Evolutionary conservation across 192 early-diverging fungal species (phyloP).

Genomic region (Umbelopsis vinacea): DNA sequence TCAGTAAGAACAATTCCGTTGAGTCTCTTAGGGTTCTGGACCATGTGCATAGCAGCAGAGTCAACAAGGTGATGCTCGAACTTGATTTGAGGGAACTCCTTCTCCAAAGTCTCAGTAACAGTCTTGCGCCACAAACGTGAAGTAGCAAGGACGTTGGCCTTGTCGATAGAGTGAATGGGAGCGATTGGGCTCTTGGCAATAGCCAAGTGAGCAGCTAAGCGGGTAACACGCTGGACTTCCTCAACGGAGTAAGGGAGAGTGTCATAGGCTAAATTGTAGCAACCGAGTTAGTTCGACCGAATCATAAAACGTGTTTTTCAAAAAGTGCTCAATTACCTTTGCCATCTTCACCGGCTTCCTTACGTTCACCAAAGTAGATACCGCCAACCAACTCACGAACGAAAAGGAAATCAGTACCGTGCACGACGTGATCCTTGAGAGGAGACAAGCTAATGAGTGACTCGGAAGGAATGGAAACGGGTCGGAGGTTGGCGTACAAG

Average conservation of each 20-base stretch:
- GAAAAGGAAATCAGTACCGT: constrained; percentile 91
- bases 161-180: constrained; percentile 96
- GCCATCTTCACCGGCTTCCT: constrained; percentile 84
- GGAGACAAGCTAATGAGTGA: constrained; percentile 84
- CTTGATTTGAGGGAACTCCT: constrained; percentile 88
- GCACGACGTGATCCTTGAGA: constrained; percentile 87
- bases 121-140: constrained; percentile 96
- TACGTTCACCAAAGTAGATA: constrained; percentile 95
- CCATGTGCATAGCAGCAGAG: constrained; percentile 96
- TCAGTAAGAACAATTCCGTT: constrained; percentile 98
- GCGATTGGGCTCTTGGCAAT: constrained; percentile 76
- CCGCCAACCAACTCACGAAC: constrained; percentile 96
- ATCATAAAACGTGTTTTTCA: constrained; percentile 17
- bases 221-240: constrained; percentile 95
- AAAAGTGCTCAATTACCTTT: constrained; percentile 52
- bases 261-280: constrained; percentile 78
- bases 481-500: constrained; percentile 96
- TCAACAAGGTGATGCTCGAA: constrained; percentile 95
- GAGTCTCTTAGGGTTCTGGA: constrained; percentile 85
- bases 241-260: constrained; percentile 91
- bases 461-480: constrained; percentile 89
- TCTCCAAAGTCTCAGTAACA: constrained; percentile 85
- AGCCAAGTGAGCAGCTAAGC: constrained; percentile 87
- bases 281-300: constrained; percentile 1
- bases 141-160: constrained; percentile 97